Evolutionary conservation across 2,329 filamentous ascomycete genomes (phyloP), one percentile per base, ranked within the genome.

Genomic region (Hymenoscyphus salicellus): DNA sequence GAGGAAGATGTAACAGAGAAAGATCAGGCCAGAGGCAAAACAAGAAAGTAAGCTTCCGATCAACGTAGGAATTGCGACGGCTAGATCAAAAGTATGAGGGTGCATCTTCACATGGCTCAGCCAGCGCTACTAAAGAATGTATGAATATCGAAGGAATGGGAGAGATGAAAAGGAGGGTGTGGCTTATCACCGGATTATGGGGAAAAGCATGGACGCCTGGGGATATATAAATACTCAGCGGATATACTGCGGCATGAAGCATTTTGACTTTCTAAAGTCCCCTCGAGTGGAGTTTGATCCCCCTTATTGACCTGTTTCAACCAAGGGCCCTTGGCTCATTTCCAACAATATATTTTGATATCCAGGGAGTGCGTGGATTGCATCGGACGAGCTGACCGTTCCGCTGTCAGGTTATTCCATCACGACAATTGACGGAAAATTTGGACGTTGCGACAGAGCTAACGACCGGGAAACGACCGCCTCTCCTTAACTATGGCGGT

Each of bases 11-110:
- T 62, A 62, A 36, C 60, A 62, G 17, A 38, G n/a, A 23, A 62
- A 62, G 30, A 62, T 62, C 52, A 62, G 32, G 10, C 60, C 60
- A 11, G 60, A 62, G 23, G 60, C 30, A 4, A 62, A 17, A 32
- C 60, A 62, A 41, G 60, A 62, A 56, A 62, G 60, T 57, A 62
- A 62, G 28, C 46, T 56, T 17, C 60, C 60, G 20, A 57, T 30
- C 16, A 62, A 43, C 2, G 60, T 62, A 6, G 60, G 60, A 32
- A 62, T 57, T 43, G 60, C 60, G 14, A 62, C 60, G 28, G 60
- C 60, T 5, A 52, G 60, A 26, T 62, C 60, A 20, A n/a, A 57
- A 16, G 60, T 28, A 28, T 23, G 4, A 58, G 28, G 55, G n/a
- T 58, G 32, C 46, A 52, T 52, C 20, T 52, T 52, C 20, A 26